These are phyloP conservation scores for Amauroascus niger DNA, from an alignment of 2,329 filamentous ascomycete species.

Conservation along the genomic window DNA sequence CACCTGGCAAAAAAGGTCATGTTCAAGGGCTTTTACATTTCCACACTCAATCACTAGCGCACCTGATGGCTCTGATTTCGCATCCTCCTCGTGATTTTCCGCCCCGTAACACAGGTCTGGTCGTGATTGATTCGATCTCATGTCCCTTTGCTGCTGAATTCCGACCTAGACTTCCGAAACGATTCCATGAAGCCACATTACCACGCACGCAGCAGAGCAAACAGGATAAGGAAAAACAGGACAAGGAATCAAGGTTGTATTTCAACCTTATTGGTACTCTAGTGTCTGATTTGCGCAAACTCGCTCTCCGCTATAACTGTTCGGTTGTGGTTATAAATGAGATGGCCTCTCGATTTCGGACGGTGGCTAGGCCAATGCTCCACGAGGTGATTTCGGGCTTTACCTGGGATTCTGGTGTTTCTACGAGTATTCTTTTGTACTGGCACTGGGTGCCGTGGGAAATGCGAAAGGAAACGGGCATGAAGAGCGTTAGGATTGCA, in stretches of 20 bases:
- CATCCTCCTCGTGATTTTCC: conserved; percentile 57
- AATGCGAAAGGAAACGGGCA: conserved; percentile 35
- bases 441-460: conserved; percentile 53
- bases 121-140: conserved; percentile 72
- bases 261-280: conserved; percentile 60
- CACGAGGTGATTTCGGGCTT: conserved; percentile 63
- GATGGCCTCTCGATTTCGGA: conserved; percentile 69
- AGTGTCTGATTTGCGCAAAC: conserved; percentile 51
- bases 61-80: conserved; percentile 62
- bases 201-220: conserved; percentile 20
- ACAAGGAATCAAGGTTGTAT: conserved; percentile 16
- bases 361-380: conserved; percentile 56
- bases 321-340: conserved; percentile 70
- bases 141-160: conserved; percentile 68
- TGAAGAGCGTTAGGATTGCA: conserved; percentile 48
- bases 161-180: conserved; percentile 43
- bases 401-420: conserved; percentile 71
- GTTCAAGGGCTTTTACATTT: conserved; percentile 46
- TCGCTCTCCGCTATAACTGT: conserved; percentile 62
- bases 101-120: conserved; percentile 52
- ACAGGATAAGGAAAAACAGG: conserved; percentile 13
- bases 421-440: conserved; percentile 66
- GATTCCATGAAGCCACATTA: conserved; percentile 31
- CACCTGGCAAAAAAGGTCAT: background rate
- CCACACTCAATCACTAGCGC: conserved; percentile 48